Conservation (phyloP, 768 basidiomycete genomes). For the Podaxis sp. region DNA sequence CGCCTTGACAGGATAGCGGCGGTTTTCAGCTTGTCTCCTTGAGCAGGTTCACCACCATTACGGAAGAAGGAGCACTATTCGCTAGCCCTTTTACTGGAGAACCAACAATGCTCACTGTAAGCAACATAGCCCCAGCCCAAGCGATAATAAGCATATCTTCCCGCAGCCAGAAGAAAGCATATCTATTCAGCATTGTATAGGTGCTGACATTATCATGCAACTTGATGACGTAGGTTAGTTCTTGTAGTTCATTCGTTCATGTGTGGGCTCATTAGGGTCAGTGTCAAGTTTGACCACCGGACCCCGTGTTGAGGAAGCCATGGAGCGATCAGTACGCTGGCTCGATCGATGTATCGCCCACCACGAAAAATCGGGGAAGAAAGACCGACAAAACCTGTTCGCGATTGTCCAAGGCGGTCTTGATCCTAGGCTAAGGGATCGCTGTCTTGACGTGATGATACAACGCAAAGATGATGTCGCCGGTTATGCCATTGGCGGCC, state of each 20-base stretch:
- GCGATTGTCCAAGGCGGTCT: conserved; percentile 92
- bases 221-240: conserved; percentile 83
- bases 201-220: conserved; percentile 94
- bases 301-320: conserved; percentile 81
- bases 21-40: conserved; percentile 87
- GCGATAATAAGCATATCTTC: conserved; percentile 3
- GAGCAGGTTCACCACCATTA: conserved; percentile 80
- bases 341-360: conserved; percentile 81
- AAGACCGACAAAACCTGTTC: conserved; percentile 74
- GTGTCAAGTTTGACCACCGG: conserved; percentile 80
- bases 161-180: conserved; percentile 86
- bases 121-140: conserved; percentile 12
- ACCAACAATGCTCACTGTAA: conserved; percentile 82
- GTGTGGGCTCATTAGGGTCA: conserved; percentile 19
- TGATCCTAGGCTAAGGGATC: conserved; percentile 62
- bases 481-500: conserved; percentile 89
- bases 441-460: conserved; percentile 80
- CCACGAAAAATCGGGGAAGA: conserved; percentile 65
- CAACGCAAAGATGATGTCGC: conserved; percentile 69
- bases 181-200: conserved; percentile 84
- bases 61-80: conserved; percentile 86
- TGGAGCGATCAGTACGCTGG: conserved; percentile 87
- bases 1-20: conserved; percentile 64
- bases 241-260: neutral
- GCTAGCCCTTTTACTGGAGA: conserved; percentile 82